A percentile compares a stretch with the other conserved stretches of the same genome.
These are phyloP conservation scores for Fonsecaea erecta DNA, from an alignment of 2,329 filamentous ascomycete genomes.

Conservation along the genomic window DNA sequence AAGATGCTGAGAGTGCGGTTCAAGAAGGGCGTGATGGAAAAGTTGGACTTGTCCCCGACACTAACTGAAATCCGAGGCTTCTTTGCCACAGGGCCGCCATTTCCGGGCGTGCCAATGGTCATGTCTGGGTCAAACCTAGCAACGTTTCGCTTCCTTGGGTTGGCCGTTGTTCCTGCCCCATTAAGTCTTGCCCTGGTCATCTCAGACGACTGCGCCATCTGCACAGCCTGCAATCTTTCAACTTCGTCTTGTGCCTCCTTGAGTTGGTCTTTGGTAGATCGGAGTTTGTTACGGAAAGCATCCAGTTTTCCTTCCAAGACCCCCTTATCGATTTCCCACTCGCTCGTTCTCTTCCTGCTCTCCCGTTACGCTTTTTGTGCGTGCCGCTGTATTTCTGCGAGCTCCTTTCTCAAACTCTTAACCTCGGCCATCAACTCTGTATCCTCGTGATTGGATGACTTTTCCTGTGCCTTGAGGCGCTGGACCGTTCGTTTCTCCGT, in stretches of 20 bases:
- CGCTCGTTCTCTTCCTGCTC: slow-evolving; percentile 60
- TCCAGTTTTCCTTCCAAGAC: slow-evolving; percentile 73
- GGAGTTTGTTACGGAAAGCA: slow-evolving; percentile 71
- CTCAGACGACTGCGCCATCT: slow-evolving; percentile 41
- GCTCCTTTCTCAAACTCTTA: slow-evolving; percentile 55
- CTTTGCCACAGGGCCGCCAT: slow-evolving; percentile 54
- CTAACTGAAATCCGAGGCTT: slow-evolving; percentile 64
- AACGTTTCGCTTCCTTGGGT: slow-evolving; percentile 49
- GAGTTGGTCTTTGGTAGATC: slow-evolving; percentile 71
- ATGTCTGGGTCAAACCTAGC: slow-evolving; percentile 51
- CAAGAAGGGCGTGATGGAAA: slow-evolving; percentile 92
- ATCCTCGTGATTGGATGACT: slow-evolving; percentile 54
- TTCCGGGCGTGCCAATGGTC: slow-evolving; percentile 58
- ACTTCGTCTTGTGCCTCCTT: slow-evolving; percentile 65
- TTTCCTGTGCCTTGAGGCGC: slow-evolving; percentile 58
- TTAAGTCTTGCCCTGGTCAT: slow-evolving; percentile 34
- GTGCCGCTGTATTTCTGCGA: slow-evolving; percentile 57
- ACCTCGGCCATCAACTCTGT: slow-evolving; percentile 42
- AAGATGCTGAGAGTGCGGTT: slow-evolving; percentile 70
- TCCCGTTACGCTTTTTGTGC: slow-evolving; percentile 55
- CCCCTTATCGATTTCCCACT: slow-evolving; percentile 66
- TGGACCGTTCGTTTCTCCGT: slow-evolving; percentile 75
- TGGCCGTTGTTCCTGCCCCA: slow-evolving; percentile 34
- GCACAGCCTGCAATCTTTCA: slow-evolving; percentile 48
- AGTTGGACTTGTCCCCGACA: slow-evolving; percentile 84